Percentiles rank a stretch among this genome's conserved stretches.
Evolutionary conservation across 192 early-diverging fungal genomes (phyloP).

Genomic region (Chytriomyces sp.): DNA sequence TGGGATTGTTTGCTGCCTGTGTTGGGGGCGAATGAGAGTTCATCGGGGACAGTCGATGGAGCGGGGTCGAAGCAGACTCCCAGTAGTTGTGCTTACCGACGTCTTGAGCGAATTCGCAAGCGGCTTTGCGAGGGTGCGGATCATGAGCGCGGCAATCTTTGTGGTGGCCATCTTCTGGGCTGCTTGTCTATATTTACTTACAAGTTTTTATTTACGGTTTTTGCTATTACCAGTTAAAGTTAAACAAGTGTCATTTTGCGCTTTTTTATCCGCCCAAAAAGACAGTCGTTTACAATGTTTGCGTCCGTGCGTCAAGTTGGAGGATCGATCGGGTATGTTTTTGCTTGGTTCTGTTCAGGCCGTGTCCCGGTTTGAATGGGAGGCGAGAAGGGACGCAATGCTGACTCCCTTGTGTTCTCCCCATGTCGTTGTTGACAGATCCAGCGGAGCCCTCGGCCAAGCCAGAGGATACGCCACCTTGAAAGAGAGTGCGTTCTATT

Average conservation of each 20-base stretch:
- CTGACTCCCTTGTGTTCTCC: neutral
- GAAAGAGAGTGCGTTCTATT: constrained; percentile 32
- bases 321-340: neutral
- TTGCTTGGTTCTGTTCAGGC: neutral
- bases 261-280: constrained; percentile 8
- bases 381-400: neutral
- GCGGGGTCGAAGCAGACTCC: neutral
- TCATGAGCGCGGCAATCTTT: constrained; percentile 49
- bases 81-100: constrained; percentile 19
- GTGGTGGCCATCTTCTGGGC: constrained; percentile 36
- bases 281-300: constrained; percentile 1
- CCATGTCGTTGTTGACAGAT: neutral
- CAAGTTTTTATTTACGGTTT: neutral
- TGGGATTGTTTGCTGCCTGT: constrained; percentile 38
- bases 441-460: constrained; percentile 11
- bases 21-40: neutral
- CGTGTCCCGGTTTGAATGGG: neutral
- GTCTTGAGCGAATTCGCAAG: constrained; percentile 51
- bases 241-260: neutral
- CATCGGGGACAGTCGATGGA: neutral
- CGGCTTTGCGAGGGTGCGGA: constrained; percentile 53
- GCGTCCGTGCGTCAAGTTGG: constrained; percentile 21
- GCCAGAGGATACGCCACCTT: constrained; percentile 36
- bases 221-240: neutral
- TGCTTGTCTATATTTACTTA: neutral